These are phyloP conservation scores for Diaporthe vaccinii DNA, from an alignment of 2,329 filamentous ascomycete species.

Conservation along the genomic window DNA sequence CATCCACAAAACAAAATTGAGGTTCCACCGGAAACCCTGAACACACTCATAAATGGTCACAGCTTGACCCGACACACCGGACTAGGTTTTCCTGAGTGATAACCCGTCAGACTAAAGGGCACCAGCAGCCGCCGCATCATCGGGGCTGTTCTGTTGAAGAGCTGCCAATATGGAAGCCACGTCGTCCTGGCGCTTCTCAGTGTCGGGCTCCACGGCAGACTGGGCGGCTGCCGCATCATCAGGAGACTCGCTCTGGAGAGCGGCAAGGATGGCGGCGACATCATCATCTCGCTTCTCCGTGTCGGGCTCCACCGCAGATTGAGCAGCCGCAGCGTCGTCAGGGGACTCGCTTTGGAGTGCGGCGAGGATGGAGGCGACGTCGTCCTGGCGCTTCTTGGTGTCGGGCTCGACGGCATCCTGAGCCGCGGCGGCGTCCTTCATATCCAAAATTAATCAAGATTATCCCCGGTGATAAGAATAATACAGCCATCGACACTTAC, in stretches of 20 bases:
- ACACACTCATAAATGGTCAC: background rate
- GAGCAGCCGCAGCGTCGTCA: background rate
- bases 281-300: constrained; percentile 21
- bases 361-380: constrained; percentile 2
- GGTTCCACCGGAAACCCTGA: background rate
- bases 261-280: constrained; percentile 25
- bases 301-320: background rate
- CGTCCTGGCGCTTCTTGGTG: constrained; percentile 11
- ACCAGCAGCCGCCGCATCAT: constrained; percentile 8
- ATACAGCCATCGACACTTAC: background rate
- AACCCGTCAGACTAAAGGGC: background rate
- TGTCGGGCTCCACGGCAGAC: background rate
- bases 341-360: constrained; percentile 15
- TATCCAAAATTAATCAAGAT: background rate
- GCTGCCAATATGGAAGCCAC: constrained; percentile 27
- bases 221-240: constrained; percentile 8
- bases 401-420: background rate
- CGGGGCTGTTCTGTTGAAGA: constrained; percentile 22
- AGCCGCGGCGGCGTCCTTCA: constrained; percentile 22
- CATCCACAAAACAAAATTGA: background rate
- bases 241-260: constrained; percentile 22
- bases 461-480: background rate
- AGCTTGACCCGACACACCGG: constrained; percentile 19
- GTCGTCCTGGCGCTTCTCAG: constrained; percentile 11
- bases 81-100: background rate